Evolutionary conservation across 176 grass and related monocot species (phyloP).

Genomic region (Microstegium vimineum): DNA sequence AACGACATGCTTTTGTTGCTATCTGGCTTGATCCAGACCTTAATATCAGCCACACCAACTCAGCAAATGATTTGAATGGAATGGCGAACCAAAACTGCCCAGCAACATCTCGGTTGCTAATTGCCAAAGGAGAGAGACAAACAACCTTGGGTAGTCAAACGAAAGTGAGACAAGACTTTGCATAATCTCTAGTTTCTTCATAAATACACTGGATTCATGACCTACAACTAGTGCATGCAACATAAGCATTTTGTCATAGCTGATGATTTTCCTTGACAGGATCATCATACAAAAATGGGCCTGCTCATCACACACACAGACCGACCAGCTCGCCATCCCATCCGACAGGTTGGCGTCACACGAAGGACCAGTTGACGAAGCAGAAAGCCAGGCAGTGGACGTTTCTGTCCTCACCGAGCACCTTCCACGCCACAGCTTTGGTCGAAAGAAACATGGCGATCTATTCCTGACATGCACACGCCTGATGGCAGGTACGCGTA

Average conservation of each 20-base stretch:
- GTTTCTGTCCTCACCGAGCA: slow-evolving; percentile 57
- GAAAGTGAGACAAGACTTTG: neutral
- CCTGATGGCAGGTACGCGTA: slow-evolving; percentile 70
- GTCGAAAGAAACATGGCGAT: slow-evolving; percentile 83
- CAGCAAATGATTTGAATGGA: neutral
- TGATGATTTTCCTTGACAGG: neutral
- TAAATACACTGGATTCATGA: slow-evolving; percentile 2
- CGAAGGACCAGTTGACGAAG: slow-evolving; percentile 90
- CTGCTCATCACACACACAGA: slow-evolving; percentile 22
- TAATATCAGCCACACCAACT: neutral
- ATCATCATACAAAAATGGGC: slow-evolving; percentile 16
- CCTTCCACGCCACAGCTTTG: slow-evolving; percentile 87
- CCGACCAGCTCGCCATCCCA: neutral
- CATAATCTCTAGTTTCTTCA: neutral
- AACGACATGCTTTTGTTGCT: neutral
- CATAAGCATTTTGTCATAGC: neutral
- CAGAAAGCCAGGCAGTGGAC: slow-evolving; percentile 84
- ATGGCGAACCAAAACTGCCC: neutral
- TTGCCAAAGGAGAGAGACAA: neutral
- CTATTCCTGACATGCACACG: slow-evolving; percentile 82
- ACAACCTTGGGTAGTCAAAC: neutral
- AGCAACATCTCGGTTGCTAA: neutral
- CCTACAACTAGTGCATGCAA: neutral
- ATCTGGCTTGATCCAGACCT: no score
- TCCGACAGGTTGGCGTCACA: slow-evolving; percentile 22